phyloP scores from a whole-genome alignment of 805 yeast species.

The Clavispora phyllophila region DNA sequence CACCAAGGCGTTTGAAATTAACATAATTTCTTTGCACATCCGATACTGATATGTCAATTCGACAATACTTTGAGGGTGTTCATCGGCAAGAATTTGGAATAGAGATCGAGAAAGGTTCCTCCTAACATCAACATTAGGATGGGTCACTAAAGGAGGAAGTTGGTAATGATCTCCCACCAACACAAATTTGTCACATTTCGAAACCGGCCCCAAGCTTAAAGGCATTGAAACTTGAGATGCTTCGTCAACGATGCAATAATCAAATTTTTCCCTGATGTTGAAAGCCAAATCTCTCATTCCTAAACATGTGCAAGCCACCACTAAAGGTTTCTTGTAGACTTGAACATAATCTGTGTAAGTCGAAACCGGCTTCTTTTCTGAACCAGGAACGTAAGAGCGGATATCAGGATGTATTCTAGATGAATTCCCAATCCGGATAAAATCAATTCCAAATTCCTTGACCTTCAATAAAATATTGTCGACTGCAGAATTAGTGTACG shows the following conservation, averaged over 20 bases:
- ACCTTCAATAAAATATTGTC: slow-evolving; percentile 84
- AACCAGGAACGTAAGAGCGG: slow-evolving; percentile 46
- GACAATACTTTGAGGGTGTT: slow-evolving; percentile 68
- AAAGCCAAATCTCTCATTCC: slow-evolving; percentile 67
- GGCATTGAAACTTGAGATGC: slow-evolving; percentile 96
- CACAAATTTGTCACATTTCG: slow-evolving; percentile 72
- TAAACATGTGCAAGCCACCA: slow-evolving; percentile 87
- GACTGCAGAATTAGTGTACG: slow-evolving; percentile 94
- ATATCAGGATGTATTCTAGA: slow-evolving; percentile 60
- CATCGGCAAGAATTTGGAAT: slow-evolving; percentile 68
- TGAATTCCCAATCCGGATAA: slow-evolving; percentile 64
- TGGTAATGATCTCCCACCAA: slow-evolving; percentile 97
- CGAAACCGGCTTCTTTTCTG: slow-evolving; percentile 22
- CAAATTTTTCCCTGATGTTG: slow-evolving; percentile 53
- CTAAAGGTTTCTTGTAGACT: slow-evolving; percentile 51
- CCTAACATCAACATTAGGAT: slow-evolving; percentile 56
- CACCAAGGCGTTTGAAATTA: slow-evolving; percentile 70
- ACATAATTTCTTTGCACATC: slow-evolving; percentile 88
- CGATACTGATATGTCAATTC: slow-evolving; percentile 82
- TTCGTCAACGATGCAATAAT: slow-evolving; percentile 92
- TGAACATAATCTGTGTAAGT: slow-evolving; percentile 43
- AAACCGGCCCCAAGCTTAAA: slow-evolving; percentile 79
- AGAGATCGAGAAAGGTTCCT: slow-evolving; percentile 67
- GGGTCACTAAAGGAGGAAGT: slow-evolving; percentile 78
- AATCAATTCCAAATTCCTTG: slow-evolving; percentile 27